Conservation (phyloP, 306 rosid species). For the Abrus pulchellus region DNA sequence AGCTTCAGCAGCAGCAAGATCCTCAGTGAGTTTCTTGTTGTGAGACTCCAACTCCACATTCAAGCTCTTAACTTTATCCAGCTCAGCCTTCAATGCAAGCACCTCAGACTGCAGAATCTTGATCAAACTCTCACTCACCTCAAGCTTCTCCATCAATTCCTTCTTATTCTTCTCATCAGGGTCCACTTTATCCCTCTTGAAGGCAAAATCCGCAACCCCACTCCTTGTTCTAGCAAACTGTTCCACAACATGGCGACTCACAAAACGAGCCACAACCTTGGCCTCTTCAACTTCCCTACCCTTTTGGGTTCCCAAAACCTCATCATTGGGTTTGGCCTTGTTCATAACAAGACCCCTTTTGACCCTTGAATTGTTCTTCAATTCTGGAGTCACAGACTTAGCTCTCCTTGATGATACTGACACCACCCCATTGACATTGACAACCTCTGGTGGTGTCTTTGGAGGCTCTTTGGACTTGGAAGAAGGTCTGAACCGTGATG, state of each 20-base stretch:
- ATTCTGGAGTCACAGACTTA: constrained; percentile 57
- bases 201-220: constrained; percentile 45
- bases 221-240: constrained; percentile 56
- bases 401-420: constrained; percentile 51
- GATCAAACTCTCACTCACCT: constrained; percentile 62
- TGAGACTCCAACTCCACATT: constrained; percentile 69
- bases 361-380: constrained; percentile 57
- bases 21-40: constrained; percentile 59
- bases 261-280: constrained; percentile 37
- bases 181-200: constrained; percentile 57
- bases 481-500: constrained; percentile 57
- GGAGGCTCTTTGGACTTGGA: constrained; percentile 62
- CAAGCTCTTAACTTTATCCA: constrained; percentile 63
- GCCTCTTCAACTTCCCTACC: constrained; percentile 58
- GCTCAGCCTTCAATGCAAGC: constrained; percentile 66
- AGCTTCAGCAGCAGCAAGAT: constrained; percentile 73
- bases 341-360: constrained; percentile 56
- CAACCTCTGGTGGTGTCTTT: constrained; percentile 51
- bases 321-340: constrained; percentile 67
- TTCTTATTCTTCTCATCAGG: constrained; percentile 57
- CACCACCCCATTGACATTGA: constrained; percentile 33
- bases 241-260: constrained; percentile 23
- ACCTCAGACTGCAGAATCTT: constrained; percentile 66
- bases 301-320: constrained; percentile 55
- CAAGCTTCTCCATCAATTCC: constrained; percentile 62